Conservation (phyloP, 2,329 filamentous ascomycete genomes). For the Calonectria leucothoes region DNA sequence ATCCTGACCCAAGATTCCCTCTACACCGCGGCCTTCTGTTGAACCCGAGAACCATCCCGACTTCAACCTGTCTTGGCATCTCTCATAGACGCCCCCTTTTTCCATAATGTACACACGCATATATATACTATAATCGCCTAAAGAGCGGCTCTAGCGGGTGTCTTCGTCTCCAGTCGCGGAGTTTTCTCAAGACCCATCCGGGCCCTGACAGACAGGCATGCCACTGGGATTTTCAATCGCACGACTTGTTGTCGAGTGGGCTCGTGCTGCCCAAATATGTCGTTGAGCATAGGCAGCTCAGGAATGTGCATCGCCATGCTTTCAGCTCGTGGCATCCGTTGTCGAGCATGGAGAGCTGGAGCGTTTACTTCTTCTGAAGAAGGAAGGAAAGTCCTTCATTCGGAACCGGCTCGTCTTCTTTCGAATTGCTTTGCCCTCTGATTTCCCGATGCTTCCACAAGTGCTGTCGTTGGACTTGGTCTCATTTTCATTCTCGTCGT, state of each 20-base stretch:
- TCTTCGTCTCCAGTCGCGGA: constrained; percentile 8
- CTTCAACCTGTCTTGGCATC: not conserved
- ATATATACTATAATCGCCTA: constrained; percentile 37
- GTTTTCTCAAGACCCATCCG: constrained; percentile 18
- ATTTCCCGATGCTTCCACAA: constrained; percentile 57
- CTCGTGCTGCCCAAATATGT: not conserved
- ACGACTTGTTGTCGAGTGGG: not conserved
- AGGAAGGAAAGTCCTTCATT: constrained; percentile 70
- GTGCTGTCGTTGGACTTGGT: constrained; percentile 44
- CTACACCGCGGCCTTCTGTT: constrained; percentile 8
- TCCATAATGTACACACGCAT: constrained; percentile 39
- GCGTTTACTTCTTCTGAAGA: constrained; percentile 66
- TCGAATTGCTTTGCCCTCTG: constrained; percentile 63
- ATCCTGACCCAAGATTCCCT: constrained; percentile 26
- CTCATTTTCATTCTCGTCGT: constrained; percentile 40
- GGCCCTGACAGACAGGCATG: constrained; percentile 14
- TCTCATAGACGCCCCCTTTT: constrained; percentile 16
- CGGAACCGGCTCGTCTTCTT: constrained; percentile 74
- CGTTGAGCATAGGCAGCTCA: constrained; percentile 3
- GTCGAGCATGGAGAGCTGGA: constrained; percentile 46
- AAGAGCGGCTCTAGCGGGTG: constrained; percentile 18
- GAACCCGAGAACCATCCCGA: constrained; percentile 2
- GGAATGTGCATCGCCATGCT: constrained; percentile 27
- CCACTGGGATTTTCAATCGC: constrained; percentile 5
- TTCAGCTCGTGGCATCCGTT: constrained; percentile 49